Base-by-base conservation (phyloP, 352 stramenopile genomes). In the Pythium guiyangense region DNA sequence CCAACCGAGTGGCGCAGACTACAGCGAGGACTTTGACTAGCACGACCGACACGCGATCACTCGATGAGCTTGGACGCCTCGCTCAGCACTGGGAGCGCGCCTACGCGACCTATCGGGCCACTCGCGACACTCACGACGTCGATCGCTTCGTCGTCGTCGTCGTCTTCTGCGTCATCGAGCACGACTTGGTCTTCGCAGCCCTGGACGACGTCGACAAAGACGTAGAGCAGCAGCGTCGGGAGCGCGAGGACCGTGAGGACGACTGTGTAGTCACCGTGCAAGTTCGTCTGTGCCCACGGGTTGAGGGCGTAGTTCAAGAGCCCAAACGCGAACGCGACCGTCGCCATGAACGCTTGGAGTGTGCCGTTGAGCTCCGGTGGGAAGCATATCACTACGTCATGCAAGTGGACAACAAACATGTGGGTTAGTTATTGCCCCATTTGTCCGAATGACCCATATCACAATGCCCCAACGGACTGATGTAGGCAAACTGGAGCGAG, bases 401-500 rank as follows among this genome's bases (percentile, higher is more conserved):
- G 17, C 44, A 47, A 40, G 3, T 29, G n/a, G n/a, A n/a, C n/a
- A n/a, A n/a, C n/a, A n/a, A n/a, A n/a, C n/a, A n/a, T n/a, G n/a
- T n/a, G n/a, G n/a, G n/a, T n/a, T n/a, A n/a, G n/a, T n/a, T n/a
- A n/a, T n/a, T n/a, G n/a, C n/a, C n/a, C n/a, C 37, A 1, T 31
- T 25, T 2, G 14, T 22, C 6, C 17, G 29, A 15, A 46, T 29
- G 4, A 20, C 12, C 3, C 29, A 40, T 4, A n/a, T n/a, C n/a
- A n/a, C n/a, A n/a, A n/a, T n/a, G n/a, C n/a, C n/a, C n/a, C 31
- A 1, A 79, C 80, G 66, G 62, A 93, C 83, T 91, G 62, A 91
- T 91, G 52, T 91, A 93, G 25, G 83, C 83, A 57, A 93, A 92
- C 47, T 92, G 83, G n/a, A 92, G 70, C 17, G 79, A 74, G 52